Evolutionary conservation across 2,329 filamentous ascomycete species (phyloP), one percentile per base, ranked within the genome.

Genomic region (Calcarisporium arbuscula): DNA sequence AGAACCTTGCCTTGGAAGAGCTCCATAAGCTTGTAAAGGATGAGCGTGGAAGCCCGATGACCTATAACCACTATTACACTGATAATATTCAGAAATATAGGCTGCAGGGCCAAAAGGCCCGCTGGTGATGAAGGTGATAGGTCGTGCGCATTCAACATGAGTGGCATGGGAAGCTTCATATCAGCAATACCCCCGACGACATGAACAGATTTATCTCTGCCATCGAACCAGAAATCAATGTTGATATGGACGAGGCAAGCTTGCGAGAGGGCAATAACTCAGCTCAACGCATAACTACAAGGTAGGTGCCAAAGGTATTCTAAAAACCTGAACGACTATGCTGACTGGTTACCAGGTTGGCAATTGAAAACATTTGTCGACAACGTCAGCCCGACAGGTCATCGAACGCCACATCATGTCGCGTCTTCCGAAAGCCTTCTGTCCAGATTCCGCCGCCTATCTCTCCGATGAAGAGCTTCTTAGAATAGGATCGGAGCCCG

Each of bases 231-330:
- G 22, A 33, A 16, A 36, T 42, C 10, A 39, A 20, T 8, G 31
- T 44, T 20, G 22, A 45, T 20, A 47, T 49, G 44, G 40, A 46
- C 4, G 31, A 41, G n/a, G 4, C 39, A 48, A 10, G 45, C 43
- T 2, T 47, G 41, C 15, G 36, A 43, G 8, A 40, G 46, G 16
- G 47, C 47, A 2, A 15, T 40, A 1, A 38, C 35, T 3, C 20
- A 43, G 8, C 37, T 51, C 22, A 17, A 45, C 15, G 44, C 48
- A 4, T 52, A 52, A n/a, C 15, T 51, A 52, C 35, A 49, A 48
- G 38, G 46, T 45, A 8, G 11, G 32, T 22, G 11, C 22, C 8
- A 16, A 19, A 12, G 6, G 12, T 16, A 28, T 14, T 23, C 14
- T 21, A 11, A 35, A 9, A 25, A n/a, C n/a, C n/a, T n/a, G n/a